These are phyloP conservation scores for Aspergillus coremiiformis DNA, from an alignment of 495 filamentous ascomycete species.

Conservation along the genomic window DNA sequence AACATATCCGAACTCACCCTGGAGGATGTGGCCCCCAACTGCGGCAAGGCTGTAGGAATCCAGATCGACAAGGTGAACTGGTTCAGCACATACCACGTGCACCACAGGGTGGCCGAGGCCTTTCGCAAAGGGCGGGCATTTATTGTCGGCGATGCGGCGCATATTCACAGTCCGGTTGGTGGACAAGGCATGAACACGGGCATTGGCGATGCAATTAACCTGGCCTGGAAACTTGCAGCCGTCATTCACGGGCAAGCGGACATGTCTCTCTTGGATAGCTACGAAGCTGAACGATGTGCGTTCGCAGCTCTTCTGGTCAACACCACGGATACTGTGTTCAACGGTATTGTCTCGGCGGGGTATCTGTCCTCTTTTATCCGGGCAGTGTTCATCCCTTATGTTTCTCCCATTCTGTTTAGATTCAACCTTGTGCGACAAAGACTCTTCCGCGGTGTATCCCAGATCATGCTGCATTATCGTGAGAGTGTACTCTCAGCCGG, in stretches of 20 bases:
- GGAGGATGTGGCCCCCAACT: slow-evolving; percentile 22
- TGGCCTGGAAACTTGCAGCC: slow-evolving; percentile 49
- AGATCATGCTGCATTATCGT: slow-evolving; percentile 28
- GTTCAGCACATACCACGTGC: slow-evolving; percentile 30
- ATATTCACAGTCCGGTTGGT: slow-evolving; percentile 50
- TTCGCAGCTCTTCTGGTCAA: slow-evolving; percentile 26
- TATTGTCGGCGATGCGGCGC: slow-evolving; percentile 42
- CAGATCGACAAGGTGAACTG: slow-evolving; percentile 29
- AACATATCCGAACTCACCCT: slow-evolving; percentile 19
- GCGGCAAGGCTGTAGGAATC: slow-evolving; percentile 13
- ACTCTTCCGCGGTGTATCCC: slow-evolving; percentile 24
- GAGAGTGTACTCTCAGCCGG: slow-evolving; percentile 15
- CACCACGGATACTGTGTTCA: slow-evolving; percentile 29
- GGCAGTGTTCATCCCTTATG: slow-evolving; percentile 25
- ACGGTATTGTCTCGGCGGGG: slow-evolving; percentile 14
- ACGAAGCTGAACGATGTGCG: slow-evolving; percentile 41
- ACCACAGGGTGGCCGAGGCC: slow-evolving; percentile 25
- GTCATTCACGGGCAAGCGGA: slow-evolving; percentile 40
- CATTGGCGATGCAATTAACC: slow-evolving; percentile 51
- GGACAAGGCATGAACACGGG: slow-evolving; percentile 58
- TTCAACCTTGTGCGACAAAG: slow-evolving; percentile 13
- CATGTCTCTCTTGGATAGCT: slow-evolving; percentile 41
- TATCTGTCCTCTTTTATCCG: slow-evolving; percentile 22
- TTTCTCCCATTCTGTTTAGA: slow-evolving; percentile 17
- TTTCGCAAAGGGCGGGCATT: slow-evolving; percentile 28